These are phyloP conservation scores for Croton setiger DNA, from an alignment of 441 rosid species.

Conservation along the genomic window DNA sequence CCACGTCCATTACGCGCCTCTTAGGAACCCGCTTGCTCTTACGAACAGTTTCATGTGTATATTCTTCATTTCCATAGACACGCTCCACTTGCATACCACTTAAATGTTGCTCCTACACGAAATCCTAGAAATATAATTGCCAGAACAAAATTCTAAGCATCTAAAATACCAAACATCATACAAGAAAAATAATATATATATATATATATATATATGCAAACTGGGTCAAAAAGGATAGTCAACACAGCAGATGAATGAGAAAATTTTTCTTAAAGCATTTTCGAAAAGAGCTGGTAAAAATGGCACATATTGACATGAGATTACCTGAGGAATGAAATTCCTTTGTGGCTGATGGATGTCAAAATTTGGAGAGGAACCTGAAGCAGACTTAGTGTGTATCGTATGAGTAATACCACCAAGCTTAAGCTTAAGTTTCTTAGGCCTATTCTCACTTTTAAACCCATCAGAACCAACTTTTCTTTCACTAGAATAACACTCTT, in stretches of 20 bases:
- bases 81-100: conserved; percentile 28
- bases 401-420: conserved; percentile 72
- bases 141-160: conserved; percentile 18
- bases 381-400: conserved; percentile 44
- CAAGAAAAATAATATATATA: neutral
- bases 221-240: neutral
- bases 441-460: conserved; percentile 41
- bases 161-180: conserved; percentile 1
- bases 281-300: neutral
- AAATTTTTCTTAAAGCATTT: neutral
- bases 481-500: conserved; percentile 21
- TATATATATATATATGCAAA: neutral
- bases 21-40: conserved; percentile 76
- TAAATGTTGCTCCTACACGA: conserved; percentile 22
- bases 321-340: conserved; percentile 28
- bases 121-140: conserved; percentile 26
- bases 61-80: conserved; percentile 28
- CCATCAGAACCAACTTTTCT: conserved; percentile 31
- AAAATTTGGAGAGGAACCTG: conserved; percentile 24
- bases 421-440: conserved; percentile 70
- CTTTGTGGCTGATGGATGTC: conserved; percentile 29
- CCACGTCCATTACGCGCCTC: conserved; percentile 55
- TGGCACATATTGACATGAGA: neutral
- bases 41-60: conserved; percentile 38
- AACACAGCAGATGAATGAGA: neutral